Evolutionary conservation across 2,329 filamentous ascomycete species (phyloP).

Genomic region (Apiospora hydei): DNA sequence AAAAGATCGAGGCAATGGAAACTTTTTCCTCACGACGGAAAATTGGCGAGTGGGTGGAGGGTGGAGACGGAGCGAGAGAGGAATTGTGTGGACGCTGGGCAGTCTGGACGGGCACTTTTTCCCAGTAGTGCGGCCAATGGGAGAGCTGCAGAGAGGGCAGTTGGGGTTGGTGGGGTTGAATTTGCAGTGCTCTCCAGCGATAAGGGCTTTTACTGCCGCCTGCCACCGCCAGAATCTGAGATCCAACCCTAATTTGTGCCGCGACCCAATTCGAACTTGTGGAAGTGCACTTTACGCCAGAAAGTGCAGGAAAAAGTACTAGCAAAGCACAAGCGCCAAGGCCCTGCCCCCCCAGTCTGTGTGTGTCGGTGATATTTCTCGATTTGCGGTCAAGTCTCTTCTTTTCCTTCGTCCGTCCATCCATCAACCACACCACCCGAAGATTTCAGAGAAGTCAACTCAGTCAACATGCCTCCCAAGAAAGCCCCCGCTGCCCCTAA

Average conservation of each 20-base stretch:
- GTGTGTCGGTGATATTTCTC: conserved; percentile 23
- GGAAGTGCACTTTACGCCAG: conserved; percentile 10
- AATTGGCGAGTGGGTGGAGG: conserved; percentile 13
- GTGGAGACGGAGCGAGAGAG: not conserved
- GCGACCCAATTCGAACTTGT: not conserved
- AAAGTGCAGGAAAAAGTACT: conserved; percentile 8
- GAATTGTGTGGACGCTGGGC: not conserved
- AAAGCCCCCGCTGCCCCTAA: conserved; percentile 82
- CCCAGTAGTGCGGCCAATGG: not conserved
- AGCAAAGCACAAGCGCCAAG: conserved; percentile 1
- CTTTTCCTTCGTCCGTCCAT: conserved; percentile 17
- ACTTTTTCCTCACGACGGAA: conserved; percentile 8
- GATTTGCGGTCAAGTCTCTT: conserved; percentile 13
- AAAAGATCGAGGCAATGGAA: conserved; percentile 19
- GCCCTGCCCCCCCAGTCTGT: conserved; percentile 10
- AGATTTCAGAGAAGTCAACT: conserved; percentile 30
- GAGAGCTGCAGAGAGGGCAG: not conserved
- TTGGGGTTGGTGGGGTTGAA: not conserved
- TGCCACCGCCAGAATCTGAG: not conserved
- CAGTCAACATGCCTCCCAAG: conserved; percentile 88
- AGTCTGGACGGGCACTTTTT: not conserved
- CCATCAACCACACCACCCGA: conserved; percentile 38
- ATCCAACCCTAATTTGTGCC: conserved; percentile 19
- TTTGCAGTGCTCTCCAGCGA: not conserved
- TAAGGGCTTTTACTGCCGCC: conserved; percentile 14